phyloP scores from a whole-genome alignment of 2,329 filamentous ascomycete genomes.

The Lachnum nothofagi region DNA sequence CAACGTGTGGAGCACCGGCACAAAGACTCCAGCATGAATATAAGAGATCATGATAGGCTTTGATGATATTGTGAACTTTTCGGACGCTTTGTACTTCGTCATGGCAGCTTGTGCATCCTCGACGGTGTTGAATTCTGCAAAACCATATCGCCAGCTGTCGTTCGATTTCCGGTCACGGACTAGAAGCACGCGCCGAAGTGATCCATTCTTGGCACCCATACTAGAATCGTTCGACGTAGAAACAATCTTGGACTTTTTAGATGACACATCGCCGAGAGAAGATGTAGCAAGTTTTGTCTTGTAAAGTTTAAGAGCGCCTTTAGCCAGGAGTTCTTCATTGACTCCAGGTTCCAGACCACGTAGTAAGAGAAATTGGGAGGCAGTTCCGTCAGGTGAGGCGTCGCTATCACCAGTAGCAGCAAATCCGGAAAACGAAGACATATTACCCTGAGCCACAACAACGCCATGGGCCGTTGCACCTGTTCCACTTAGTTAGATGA shows the following conservation, averaged over 20 bases:
- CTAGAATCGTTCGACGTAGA: slow-evolving; percentile 48
- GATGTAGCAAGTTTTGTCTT: slow-evolving; percentile 43
- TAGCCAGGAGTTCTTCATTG: slow-evolving; percentile 66
- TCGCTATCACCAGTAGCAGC: slow-evolving; percentile 51
- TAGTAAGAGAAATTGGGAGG: slow-evolving; percentile 70
- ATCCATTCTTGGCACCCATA: slow-evolving; percentile 63
- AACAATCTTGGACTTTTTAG: slow-evolving; percentile 44
- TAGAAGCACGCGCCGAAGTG: slow-evolving; percentile 70
- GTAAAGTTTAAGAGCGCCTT: slow-evolving; percentile 69
- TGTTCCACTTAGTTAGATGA: slow-evolving; percentile 30
- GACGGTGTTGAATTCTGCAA: slow-evolving; percentile 74
- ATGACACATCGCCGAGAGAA: slow-evolving; percentile 33
- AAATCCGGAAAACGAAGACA: slow-evolving; percentile 38
- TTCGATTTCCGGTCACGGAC: slow-evolving; percentile 67
- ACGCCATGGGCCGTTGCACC: slow-evolving; percentile 32
- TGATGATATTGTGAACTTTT: slow-evolving; percentile 73
- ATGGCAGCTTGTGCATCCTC: slow-evolving; percentile 72
- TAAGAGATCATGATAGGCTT: slow-evolving; percentile 66
- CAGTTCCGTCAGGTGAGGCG: slow-evolving; percentile 43
- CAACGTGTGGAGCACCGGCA: slow-evolving; percentile 60
- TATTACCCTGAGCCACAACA: slow-evolving; percentile 34
- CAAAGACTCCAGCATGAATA: slow-evolving; percentile 80
- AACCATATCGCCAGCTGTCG: slow-evolving; percentile 75
- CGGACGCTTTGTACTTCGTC: slow-evolving; percentile 63
- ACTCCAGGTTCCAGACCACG: slow-evolving; percentile 66